These are phyloP conservation scores for Neurospora sp. DNA, from an alignment of 495 filamentous ascomycete genomes.

Conservation along the genomic window DNA sequence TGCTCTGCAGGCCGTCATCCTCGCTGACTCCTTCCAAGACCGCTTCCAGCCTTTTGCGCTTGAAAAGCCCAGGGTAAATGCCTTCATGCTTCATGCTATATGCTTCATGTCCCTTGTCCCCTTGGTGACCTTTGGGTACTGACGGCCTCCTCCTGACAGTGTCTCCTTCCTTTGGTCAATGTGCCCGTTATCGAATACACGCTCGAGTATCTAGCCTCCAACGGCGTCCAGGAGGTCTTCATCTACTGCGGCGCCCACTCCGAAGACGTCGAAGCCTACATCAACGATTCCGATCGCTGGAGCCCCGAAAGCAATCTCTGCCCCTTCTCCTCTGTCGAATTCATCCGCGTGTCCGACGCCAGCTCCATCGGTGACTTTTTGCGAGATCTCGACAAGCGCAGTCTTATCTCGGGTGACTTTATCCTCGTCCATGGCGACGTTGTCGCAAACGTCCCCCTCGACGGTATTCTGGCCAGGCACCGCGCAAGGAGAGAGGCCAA, in stretches of 20 bases:
- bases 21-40: slow-evolving; percentile 90
- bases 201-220: slow-evolving; percentile 88
- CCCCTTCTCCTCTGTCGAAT: slow-evolving; percentile 75
- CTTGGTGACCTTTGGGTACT: slow-evolving; percentile 4
- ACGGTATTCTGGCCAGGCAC: slow-evolving; percentile 67
- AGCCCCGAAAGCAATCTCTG: slow-evolving; percentile 45
- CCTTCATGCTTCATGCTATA: neutral
- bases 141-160: slow-evolving; percentile 39
- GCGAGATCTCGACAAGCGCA: slow-evolving; percentile 81
- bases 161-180: slow-evolving; percentile 88
- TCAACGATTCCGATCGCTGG: slow-evolving; percentile 42
- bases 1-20: slow-evolving; percentile 78
- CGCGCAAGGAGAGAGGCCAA: slow-evolving; percentile 70
- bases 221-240: slow-evolving; percentile 84
- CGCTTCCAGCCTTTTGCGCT: slow-evolving; percentile 82
- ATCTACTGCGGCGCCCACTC: slow-evolving; percentile 86
- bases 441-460: slow-evolving; percentile 82
- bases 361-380: slow-evolving; percentile 87
- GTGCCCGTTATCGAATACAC: slow-evolving; percentile 95
- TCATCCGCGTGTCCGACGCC: slow-evolving; percentile 77
- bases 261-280: slow-evolving; percentile 80
- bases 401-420: slow-evolving; percentile 83
- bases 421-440: slow-evolving; percentile 87
- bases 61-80: slow-evolving; percentile 74
- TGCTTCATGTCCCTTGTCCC: neutral